Evolutionary conservation across 2,329 filamentous ascomycete species (phyloP), one percentile per base, ranked within the genome.

Genomic region (Zopfia rhizophila): DNA sequence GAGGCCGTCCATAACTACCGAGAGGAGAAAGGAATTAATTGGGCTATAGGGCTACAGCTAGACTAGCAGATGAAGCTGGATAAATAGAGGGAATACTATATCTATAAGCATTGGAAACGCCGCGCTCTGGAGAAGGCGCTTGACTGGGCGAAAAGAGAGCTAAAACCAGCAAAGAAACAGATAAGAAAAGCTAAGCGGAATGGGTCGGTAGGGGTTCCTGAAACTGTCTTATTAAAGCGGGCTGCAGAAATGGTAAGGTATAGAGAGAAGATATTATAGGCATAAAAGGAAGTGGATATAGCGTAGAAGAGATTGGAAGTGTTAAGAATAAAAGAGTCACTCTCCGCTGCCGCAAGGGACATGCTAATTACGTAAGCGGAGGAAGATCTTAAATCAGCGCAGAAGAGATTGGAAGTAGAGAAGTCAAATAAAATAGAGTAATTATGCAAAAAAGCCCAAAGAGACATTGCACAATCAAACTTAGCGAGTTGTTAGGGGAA

Each of bases 361-460:
- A n/a, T n/a, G n/a, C 21, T 37, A 37, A 37, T 18, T 12, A 18
- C 16, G 33, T 18, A 37, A 18, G 33, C 33, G 33, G 33, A 37
- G 33, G 33, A 37, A 37, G 33, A 37, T 21, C 33, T 37, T 18
- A 22, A 37, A 22, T 37, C 33, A 18, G 33, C 33, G 21, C 33
- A 37, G 33, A 37, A 37, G 33, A 37, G 33, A 37, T 37, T 37
- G 18, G 33, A 37, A 37, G 33, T 18, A 37, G 33, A 37, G 33
- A 37, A 37, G 33, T 37, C 33, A 18, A 18, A 37, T 37, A 18
- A 37, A 22, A 11, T 37, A 22, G 33, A 37, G 11, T 18, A 21
- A 22, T 16, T 37, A 37, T 10, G 33, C 21, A 37, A 37, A 18
- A 18, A 31, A 31, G 11, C 29, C 16, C 10, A 8, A 31, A 31